Percentiles rank a stretch among this genome's conserved stretches.
phyloP scores from a whole-genome alignment of 148 eudicot genomes.

The Spergularia marina region DNA sequence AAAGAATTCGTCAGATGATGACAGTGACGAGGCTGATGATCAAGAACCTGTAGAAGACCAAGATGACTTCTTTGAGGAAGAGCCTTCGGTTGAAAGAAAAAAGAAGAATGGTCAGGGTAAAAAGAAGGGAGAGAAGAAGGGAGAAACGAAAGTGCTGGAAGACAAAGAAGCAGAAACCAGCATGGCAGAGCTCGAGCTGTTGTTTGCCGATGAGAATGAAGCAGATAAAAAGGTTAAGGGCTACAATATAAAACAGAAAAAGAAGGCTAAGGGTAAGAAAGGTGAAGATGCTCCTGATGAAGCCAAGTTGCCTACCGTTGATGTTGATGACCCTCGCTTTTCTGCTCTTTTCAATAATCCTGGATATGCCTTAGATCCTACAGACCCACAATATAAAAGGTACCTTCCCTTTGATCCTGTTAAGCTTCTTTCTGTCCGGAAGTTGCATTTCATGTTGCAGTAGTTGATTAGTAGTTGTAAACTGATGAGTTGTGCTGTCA shows the following conservation, averaged over 20 bases:
- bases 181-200: conserved; percentile 80
- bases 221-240: conserved; percentile 57
- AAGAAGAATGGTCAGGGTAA: conserved; percentile 30
- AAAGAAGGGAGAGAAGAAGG: conserved; percentile 23
- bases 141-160: conserved; percentile 32
- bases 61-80: conserved; percentile 80
- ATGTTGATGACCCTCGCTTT: conserved; percentile 79
- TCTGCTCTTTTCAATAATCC: conserved; percentile 59
- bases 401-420: conserved; percentile 21
- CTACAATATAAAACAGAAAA: conserved; percentile 67
- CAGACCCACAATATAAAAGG: conserved; percentile 96
- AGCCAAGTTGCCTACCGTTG: conserved; percentile 60
- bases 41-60: conserved; percentile 43
- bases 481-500: conserved; percentile 16
- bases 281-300: conserved; percentile 53
- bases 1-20: conserved; percentile 76
- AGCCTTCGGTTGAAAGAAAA: conserved; percentile 32
- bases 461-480: neutral
- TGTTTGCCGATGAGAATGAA: conserved; percentile 74
- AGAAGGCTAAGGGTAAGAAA: conserved; percentile 69
- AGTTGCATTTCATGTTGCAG: neutral
- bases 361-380: conserved; percentile 78
- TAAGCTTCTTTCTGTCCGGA: neutral
- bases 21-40: conserved; percentile 51
- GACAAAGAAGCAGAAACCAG: conserved; percentile 57